Conservation (phyloP, 768 basidiomycete species). For the Tulasnella sp. region DNA sequence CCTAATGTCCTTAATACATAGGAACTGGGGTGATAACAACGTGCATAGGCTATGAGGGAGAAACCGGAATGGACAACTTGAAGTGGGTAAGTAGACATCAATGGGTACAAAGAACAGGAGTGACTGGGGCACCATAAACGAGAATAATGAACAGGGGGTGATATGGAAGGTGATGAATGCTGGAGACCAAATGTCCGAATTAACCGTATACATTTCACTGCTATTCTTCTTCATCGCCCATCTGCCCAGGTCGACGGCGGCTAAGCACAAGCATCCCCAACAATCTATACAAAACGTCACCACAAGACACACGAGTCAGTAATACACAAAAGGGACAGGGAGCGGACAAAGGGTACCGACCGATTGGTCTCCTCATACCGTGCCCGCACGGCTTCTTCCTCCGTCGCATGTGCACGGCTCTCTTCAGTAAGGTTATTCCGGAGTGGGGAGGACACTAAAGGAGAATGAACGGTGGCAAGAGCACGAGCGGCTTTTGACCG, state of each 20-base stretch:
- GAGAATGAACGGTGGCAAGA: too few species aligned
- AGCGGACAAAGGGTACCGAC: not conserved
- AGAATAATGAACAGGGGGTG: not conserved
- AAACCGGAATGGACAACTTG: not conserved
- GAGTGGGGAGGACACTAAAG: not conserved
- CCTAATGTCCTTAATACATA: not conserved
- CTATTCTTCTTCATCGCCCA: slow-evolving; percentile 1
- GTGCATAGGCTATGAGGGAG: not conserved
- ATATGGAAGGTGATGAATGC: not conserved
- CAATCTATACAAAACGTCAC: slow-evolving; percentile 36
- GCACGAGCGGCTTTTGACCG: too few species aligned
- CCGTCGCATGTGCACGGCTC: not conserved
- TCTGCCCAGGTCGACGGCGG: slow-evolving; percentile 33
- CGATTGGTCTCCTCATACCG: slow-evolving; percentile 18
- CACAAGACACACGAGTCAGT: not conserved
- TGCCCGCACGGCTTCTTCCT: slow-evolving; percentile 4
- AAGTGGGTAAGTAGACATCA: not conserved
- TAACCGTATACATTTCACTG: not conserved
- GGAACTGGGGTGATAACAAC: not conserved
- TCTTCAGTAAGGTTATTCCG: not conserved
- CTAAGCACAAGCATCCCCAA: slow-evolving; percentile 54
- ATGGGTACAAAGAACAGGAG: not conserved
- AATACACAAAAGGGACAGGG: not conserved
- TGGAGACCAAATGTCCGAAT: not conserved
- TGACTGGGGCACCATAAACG: not conserved